Base-by-base conservation (phyloP, 768 basidiomycete species). In the Serendipita vermifera region DNA sequence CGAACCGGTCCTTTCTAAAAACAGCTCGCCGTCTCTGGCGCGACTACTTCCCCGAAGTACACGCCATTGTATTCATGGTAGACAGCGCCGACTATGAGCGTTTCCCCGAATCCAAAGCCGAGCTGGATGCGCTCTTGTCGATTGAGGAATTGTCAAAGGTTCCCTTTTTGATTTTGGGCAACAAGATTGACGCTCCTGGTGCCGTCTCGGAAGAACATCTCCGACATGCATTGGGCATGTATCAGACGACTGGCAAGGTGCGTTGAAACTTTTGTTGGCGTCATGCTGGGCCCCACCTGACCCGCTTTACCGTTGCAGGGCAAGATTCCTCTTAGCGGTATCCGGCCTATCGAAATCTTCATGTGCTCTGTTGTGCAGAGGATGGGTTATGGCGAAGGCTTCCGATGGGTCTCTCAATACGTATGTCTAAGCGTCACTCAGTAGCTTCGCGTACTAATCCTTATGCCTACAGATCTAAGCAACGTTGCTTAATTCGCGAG, bases 361-460 rank as follows among this genome's bases (percentile, higher is more conserved):
- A 99, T 99, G 96, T 97, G 93, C 75, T 98, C 96, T 13, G 96
- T 99, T 57, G 96, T 99, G 56, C 91, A 94, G 78, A 79, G 94
- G 69, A 92, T 96, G 70, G 94, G 94, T 51, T 98, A 99, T 69
- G 94, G 92, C 59, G 94, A 98, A 74, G 94, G 85, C 58, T 91
- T 94, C 87, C 83, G 91, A 62, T 96, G 92, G 92, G 65, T 96
- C 58, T 92, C 89, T 61, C 92, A 93, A 93, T 96, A 96, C 72
- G 90, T 93, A 68, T 63, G 86, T 64, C n/a, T n/a, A n/a, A n/a
- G n/a, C n/a, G n/a, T n/a, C n/a, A n/a, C n/a, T n/a, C n/a, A n/a
- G n/a, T n/a, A n/a, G n/a, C n/a, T n/a, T n/a, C n/a, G n/a, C n/a
- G n/a, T n/a, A n/a, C n/a, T n/a, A n/a, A n/a, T n/a, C n/a, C n/a